Evolutionary conservation across 1,139 yeast species (phyloP).

Genomic region (Pichia sp.): DNA sequence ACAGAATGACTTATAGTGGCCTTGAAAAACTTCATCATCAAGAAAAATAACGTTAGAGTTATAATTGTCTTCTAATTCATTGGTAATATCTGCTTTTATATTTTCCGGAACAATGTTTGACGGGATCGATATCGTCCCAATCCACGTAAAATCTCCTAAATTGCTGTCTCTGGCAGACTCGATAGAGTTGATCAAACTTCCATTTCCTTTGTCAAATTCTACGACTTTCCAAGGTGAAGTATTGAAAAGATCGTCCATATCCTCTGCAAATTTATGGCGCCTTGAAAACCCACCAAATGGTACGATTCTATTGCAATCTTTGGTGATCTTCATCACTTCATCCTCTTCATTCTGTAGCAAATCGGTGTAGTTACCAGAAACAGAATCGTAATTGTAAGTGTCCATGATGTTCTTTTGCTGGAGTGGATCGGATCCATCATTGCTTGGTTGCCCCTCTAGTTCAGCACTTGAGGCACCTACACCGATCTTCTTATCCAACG

Average conservation of each 20-base stretch:
- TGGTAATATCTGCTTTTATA: conserved; percentile 49
- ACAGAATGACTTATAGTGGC: conserved; percentile 86
- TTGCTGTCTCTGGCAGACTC: conserved; percentile 48
- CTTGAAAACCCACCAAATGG: conserved; percentile 77
- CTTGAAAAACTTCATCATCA: conserved; percentile 74
- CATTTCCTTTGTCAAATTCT: conserved; percentile 74
- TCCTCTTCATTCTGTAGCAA: conserved; percentile 14
- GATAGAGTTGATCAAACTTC: conserved; percentile 85
- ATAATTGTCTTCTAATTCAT: conserved; percentile 42
- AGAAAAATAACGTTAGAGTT: conserved; percentile 66
- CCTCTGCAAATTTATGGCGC: conserved; percentile 44
- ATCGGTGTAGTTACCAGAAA: conserved; percentile 9
- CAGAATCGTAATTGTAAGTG: conserved; percentile 7
- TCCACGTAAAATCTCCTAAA: conserved; percentile 58
- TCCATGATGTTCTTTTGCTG: background rate
- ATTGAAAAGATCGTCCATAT: conserved; percentile 55
- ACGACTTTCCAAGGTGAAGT: conserved; percentile 74
- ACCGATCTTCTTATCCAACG: conserved; percentile 13
- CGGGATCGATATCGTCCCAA: conserved; percentile 89
- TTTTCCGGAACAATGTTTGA: conserved; percentile 68
- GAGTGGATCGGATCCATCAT: background rate
- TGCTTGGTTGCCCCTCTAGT: background rate
- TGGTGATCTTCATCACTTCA: conserved; percentile 4
- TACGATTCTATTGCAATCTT: conserved; percentile 39
- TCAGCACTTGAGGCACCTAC: background rate